phyloP scores from a whole-genome alignment of 306 rosid species.

The Nissolia schottii region DNA sequence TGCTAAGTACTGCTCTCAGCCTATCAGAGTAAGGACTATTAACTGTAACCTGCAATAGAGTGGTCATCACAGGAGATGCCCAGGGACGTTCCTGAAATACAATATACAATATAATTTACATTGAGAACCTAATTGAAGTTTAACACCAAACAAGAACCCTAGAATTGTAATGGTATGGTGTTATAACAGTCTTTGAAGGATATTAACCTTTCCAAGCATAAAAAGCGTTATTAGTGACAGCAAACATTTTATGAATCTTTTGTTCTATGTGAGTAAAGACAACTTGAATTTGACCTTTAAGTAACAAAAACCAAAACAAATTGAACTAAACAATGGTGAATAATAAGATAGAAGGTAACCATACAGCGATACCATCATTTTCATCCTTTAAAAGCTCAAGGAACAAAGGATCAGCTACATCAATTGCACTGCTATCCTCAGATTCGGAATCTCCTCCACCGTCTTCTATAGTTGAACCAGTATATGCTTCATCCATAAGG shows the following conservation, averaged over 20 bases:
- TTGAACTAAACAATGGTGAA: neutral
- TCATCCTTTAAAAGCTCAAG: constrained; percentile 95
- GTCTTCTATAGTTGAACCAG: constrained; percentile 92
- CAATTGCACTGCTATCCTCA: constrained; percentile 70
- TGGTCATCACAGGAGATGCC: constrained; percentile 82
- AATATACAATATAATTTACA: constrained; percentile 15
- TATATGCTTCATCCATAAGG: constrained; percentile 98
- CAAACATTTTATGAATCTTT: neutral
- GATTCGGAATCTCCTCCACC: constrained; percentile 92
- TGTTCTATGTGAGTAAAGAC: neutral
- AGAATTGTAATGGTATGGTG: neutral
- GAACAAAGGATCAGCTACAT: constrained; percentile 81
- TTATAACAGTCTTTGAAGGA: neutral
- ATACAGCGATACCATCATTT: constrained; percentile 94
- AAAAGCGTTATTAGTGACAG: neutral
- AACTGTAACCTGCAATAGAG: constrained; percentile 57
- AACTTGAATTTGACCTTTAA: neutral
- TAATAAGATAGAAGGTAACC: constrained; percentile 27
- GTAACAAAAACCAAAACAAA: neutral
- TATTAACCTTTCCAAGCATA: neutral
- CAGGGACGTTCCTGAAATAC: constrained; percentile 86
- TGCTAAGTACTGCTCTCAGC: constrained; percentile 62
- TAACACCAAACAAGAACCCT: neutral
- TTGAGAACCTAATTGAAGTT: constrained; percentile 15
- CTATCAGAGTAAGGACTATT: constrained; percentile 71